These are phyloP conservation scores for Gaeumannomyces tritici DNA, from an alignment of 2,329 filamentous ascomycete species.

Conservation along the genomic window DNA sequence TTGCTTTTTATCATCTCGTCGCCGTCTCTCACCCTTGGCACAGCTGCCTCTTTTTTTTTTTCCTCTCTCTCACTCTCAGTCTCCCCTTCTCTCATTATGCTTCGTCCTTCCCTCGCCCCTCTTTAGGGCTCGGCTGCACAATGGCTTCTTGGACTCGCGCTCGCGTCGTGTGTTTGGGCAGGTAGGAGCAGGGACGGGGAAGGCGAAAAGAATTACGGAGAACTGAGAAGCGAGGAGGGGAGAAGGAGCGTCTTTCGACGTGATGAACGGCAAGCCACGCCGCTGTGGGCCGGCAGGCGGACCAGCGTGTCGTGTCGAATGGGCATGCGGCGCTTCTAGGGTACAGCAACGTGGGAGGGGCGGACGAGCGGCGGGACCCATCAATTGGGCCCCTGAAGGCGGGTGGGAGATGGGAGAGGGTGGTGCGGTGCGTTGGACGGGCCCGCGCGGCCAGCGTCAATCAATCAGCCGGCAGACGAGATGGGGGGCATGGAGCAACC, in stretches of 20 bases:
- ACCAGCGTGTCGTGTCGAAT: not conserved
- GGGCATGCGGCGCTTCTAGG: not conserved
- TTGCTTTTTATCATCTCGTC: not conserved
- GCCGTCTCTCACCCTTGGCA: not conserved
- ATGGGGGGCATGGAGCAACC: not conserved
- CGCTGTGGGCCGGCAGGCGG: not conserved
- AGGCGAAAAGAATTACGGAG: not conserved
- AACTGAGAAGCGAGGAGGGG: not conserved
- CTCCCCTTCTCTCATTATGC: no score
- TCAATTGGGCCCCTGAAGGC: not conserved
- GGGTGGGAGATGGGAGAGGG: not conserved
- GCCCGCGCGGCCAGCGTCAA: not conserved
- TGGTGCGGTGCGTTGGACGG: not conserved
- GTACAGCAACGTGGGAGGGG: not conserved
- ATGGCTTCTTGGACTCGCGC: not conserved
- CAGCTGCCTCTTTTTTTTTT: not conserved
- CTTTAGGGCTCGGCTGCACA: not conserved
- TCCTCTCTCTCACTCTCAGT: no score
- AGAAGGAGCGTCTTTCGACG: not conserved
- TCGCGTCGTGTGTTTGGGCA: not conserved
- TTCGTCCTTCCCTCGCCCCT: not conserved
- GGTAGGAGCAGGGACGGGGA: not conserved
- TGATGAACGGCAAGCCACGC: not conserved
- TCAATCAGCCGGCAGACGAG: not conserved
- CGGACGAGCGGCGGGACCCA: not conserved